Base-by-base conservation (phyloP, 2,329 filamentous ascomycete genomes). In the Scortechinia acanthostroma region DNA sequence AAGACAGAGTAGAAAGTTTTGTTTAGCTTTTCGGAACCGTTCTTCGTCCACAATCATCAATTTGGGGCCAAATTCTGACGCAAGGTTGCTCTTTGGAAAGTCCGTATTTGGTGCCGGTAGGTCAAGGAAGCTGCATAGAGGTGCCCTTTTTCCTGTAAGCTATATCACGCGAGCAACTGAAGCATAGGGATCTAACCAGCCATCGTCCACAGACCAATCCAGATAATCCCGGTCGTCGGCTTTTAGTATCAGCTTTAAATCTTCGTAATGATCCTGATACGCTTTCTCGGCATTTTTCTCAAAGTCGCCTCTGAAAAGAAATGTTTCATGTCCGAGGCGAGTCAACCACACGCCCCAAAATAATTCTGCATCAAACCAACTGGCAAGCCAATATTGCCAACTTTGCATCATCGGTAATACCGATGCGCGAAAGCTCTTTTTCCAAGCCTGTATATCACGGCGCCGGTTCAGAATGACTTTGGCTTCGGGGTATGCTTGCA, bases 321-420 rank as follows among this genome's bases (percentile, higher is more conserved):
- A 30, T 30, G 10, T 30, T 10, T 30, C 25, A n/a, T 30, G 25
- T n/a, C 25, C 25, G 10, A 30, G 10, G 25, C n/a, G 10, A 10
- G 25, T 30, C 25, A 30, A n/a, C 25, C 25, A 30, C 10, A 30
- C 25, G n/a, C 25, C 25, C 25, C 25, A 30, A n/a, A 30, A 30
- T 30, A 30, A 30, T n/a, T 30, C 25, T 10, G 25, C 25, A n/a
- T 30, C n/a, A 30, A 30, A 30, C 25, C 25, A 30, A n/a, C 25
- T n/a, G 25, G 10, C 25, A 10, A 30, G 25, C 25, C 25, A 30
- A n/a, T 30, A 30, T n/a, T 30, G 10, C 25, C 25, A 30, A 30
- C 25, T 30, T n/a, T 30, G 25, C 25, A 30, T 30, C 25, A 30
- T 30, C 25, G 25, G 25, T 30, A 30, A 30, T n/a, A 30, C 25